Evolutionary conservation across 371 early-diverging fungal genomes (phyloP).

Genomic region (Mucor mucedo): DNA sequence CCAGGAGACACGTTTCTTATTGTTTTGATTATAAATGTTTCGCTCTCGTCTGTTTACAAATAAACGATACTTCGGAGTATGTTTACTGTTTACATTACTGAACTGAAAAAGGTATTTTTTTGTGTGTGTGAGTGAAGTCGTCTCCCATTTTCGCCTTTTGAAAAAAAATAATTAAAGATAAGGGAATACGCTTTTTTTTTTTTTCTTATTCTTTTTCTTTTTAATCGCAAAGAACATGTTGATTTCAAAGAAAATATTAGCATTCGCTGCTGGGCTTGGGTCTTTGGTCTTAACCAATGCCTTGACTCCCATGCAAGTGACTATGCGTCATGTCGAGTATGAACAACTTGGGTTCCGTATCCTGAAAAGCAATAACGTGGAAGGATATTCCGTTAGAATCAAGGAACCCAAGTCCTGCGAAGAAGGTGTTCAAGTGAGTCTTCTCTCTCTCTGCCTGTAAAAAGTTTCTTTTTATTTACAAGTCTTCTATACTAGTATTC

Average conservation of each 20-base stretch:
- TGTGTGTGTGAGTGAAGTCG: too few species aligned
- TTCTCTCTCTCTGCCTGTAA: not conserved
- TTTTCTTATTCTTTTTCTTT: not conserved
- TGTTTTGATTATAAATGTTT: too few species aligned
- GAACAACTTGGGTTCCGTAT: slow-evolving; percentile 18
- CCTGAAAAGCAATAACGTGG: slow-evolving; percentile 7
- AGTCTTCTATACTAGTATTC: slow-evolving; percentile 29
- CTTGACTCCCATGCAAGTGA: slow-evolving; percentile 2
- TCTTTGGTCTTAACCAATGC: not conserved
- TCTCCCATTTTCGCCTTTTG: too few species aligned
- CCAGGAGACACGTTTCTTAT: too few species aligned
- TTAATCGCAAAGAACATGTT: not conserved
- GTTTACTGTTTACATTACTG: too few species aligned
- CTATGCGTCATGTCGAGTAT: slow-evolving; percentile 5
- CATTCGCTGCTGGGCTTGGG: not conserved
- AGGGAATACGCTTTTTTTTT: not conserved
- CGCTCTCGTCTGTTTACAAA: too few species aligned
- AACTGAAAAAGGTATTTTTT: too few species aligned
- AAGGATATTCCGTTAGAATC: slow-evolving; percentile 35
- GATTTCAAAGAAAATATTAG: slow-evolving; percentile 5
- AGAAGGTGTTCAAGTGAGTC: slow-evolving; percentile 31
- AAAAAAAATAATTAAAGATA: not conserved
- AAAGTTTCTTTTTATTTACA: not conserved
- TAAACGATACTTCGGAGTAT: too few species aligned
- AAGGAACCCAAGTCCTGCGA: slow-evolving; percentile 40